These are phyloP conservation scores for Neonectria coccinea DNA, from an alignment of 2,329 filamentous ascomycete species.

Conservation along the genomic window DNA sequence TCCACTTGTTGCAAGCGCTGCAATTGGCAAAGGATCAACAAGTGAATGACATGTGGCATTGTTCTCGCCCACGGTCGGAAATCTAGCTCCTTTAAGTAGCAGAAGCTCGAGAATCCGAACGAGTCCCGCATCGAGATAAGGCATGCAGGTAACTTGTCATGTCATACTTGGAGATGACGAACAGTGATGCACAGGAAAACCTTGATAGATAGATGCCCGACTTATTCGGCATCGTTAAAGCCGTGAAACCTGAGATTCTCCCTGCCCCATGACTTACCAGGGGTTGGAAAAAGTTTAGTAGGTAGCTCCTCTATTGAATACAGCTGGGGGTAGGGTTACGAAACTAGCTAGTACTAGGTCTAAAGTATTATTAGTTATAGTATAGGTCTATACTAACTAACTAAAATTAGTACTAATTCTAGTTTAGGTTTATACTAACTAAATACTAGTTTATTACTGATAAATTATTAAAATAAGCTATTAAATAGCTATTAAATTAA, in stretches of 20 bases:
- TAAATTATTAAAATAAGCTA: no score
- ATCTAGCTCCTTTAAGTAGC: background rate
- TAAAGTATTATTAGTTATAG: no score
- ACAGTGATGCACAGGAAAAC: background rate
- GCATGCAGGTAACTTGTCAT: background rate
- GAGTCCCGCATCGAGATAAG: background rate
- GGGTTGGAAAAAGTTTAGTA: background rate
- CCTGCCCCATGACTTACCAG: background rate
- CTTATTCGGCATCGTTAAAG: background rate
- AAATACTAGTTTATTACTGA: no score
- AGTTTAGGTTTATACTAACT: no score
- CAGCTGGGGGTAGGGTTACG: background rate
- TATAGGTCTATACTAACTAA: no score
- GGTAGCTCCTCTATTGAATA: background rate
- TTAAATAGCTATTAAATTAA: no score
- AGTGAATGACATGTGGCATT: background rate
- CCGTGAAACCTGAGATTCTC: background rate
- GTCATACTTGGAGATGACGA: background rate
- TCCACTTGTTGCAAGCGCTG: background rate
- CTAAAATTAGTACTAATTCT: no score
- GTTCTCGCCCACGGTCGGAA: background rate
- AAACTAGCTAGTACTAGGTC: no score
- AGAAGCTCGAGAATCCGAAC: background rate
- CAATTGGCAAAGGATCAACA: no score
- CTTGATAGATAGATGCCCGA: background rate